Evolutionary conservation across 1,139 yeast species (phyloP).

Genomic region (Nakaseomyces nivariensis): DNA sequence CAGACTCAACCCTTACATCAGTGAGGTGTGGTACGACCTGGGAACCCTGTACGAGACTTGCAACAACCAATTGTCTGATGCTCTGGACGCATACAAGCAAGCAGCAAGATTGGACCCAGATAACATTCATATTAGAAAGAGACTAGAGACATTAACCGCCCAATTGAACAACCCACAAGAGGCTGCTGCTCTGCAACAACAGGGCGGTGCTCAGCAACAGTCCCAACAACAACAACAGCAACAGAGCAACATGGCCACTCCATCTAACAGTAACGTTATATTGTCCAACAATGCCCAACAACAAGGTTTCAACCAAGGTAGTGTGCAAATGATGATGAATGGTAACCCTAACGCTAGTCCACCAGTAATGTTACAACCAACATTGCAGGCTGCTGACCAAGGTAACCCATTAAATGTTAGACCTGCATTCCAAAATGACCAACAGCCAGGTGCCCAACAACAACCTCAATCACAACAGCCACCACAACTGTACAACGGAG

Average conservation of each 20-base stretch:
- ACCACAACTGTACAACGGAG: constrained; percentile 16
- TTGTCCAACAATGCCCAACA: neutral
- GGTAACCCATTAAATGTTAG: constrained; percentile 25
- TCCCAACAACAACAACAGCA: constrained; percentile 9
- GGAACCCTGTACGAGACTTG: constrained; percentile 96
- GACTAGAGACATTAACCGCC: constrained; percentile 75
- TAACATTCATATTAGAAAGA: constrained; percentile 86
- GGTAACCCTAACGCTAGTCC: constrained; percentile 11
- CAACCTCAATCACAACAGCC: constrained; percentile 14
- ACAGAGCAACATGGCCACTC: constrained; percentile 9
- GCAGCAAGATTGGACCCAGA: constrained; percentile 93
- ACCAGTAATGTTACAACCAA: constrained; percentile 28
- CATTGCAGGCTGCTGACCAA: constrained; percentile 24
- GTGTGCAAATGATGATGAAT: neutral
- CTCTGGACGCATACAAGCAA: constrained; percentile 90
- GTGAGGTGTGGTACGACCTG: constrained; percentile 97
- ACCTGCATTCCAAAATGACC: constrained; percentile 10
- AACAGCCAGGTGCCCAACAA: constrained; percentile 13
- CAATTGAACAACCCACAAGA: constrained; percentile 25
- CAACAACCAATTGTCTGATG: constrained; percentile 89
- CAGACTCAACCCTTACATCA: constrained; percentile 85
- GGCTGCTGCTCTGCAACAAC: constrained; percentile 15
- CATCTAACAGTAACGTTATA: constrained; percentile 9
- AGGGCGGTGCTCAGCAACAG: constrained; percentile 8
- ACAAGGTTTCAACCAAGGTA: constrained; percentile 3